A percentile compares a stretch with the other conserved stretches of the same genome.
Conservation (phyloP, 202 grass and related monocot genomes). For the Brachypodium distachyon region DNA sequence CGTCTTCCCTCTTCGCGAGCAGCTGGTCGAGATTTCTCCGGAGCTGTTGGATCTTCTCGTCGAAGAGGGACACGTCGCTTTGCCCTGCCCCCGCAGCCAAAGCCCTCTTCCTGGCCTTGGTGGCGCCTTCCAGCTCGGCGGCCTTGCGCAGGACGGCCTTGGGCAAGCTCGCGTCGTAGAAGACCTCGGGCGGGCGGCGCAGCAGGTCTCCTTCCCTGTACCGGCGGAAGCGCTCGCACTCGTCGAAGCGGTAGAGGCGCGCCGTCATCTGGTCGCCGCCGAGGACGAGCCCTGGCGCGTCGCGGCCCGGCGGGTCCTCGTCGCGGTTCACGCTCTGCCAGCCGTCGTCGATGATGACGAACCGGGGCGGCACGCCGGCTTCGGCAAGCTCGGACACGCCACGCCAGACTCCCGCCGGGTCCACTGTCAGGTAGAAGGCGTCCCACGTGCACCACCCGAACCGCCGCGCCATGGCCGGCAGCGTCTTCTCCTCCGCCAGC, state of each 20-base stretch:
- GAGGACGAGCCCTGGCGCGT: slow-evolving; percentile 30
- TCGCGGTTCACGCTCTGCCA: slow-evolving; percentile 57
- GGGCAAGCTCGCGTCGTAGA: not conserved
- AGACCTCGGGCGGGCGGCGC: not conserved
- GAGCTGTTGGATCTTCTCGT: not conserved
- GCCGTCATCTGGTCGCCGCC: slow-evolving; percentile 56
- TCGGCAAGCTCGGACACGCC: slow-evolving; percentile 27
- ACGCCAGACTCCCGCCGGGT: slow-evolving; percentile 31
- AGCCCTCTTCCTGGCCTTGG: slow-evolving; percentile 26
- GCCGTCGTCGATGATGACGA: slow-evolving; percentile 48
- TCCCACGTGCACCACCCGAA: slow-evolving; percentile 64
- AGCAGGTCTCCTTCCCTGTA: slow-evolving; percentile 24
- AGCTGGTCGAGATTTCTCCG: slow-evolving; percentile 15
- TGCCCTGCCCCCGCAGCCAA: not conserved
- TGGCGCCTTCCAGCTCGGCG: slow-evolving; percentile 6
- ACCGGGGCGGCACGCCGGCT: slow-evolving; percentile 6
- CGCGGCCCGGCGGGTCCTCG: not conserved
- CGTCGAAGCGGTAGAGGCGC: slow-evolving; percentile 39
- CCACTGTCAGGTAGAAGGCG: slow-evolving; percentile 55
- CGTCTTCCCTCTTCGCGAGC: not conserved
- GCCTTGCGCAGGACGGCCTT: slow-evolving; percentile 23
- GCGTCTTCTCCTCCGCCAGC: slow-evolving; percentile 30
- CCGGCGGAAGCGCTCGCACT: slow-evolving; percentile 25
- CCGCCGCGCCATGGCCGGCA: slow-evolving; percentile 17
- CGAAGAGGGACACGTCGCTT: not conserved